Percentiles rank a stretch among this genome's conserved stretches.
phyloP scores from a whole-genome alignment of 495 filamentous ascomycete species.

The Bacidia gigantensis region DNA sequence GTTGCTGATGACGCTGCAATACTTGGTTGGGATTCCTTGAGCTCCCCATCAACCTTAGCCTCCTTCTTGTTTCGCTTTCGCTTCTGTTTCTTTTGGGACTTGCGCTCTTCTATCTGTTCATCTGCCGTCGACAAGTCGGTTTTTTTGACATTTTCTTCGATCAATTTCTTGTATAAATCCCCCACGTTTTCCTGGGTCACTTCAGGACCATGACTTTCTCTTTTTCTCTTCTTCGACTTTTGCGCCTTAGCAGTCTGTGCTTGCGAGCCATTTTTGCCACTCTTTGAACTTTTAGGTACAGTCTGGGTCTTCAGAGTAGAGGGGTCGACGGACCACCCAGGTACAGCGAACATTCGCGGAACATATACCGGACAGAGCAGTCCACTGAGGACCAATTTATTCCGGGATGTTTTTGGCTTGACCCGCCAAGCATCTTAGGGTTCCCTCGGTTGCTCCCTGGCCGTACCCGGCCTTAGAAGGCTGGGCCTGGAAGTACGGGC shows the following conservation, averaged over 20 bases:
- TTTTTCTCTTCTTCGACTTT: constrained; percentile 39
- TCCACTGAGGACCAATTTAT: too few species aligned
- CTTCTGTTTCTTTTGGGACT: too few species aligned
- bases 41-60: constrained; percentile 9
- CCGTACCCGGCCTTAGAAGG: too few species aligned
- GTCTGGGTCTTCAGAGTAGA: constrained; percentile 56
- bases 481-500: too few species aligned
- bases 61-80: constrained; percentile 32
- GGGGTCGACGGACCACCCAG: constrained; percentile 71
- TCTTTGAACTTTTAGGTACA: constrained; percentile 21
- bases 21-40: neutral
- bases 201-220: constrained; percentile 33
- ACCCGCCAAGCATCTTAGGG: too few species aligned
- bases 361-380: too few species aligned
- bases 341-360: constrained; percentile 95
- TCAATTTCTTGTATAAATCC: constrained; percentile 62
- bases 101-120: constrained; percentile 16
- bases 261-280: constrained; percentile 12
- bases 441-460: too few species aligned
- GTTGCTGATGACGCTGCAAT: neutral
- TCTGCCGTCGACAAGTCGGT: too few species aligned
- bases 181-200: constrained; percentile 61
- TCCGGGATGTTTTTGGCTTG: too few species aligned
- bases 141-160: constrained; percentile 45
- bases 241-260: constrained; percentile 21